A percentile compares a stretch with the other conserved stretches of the same genome.
These are phyloP conservation scores for Wickerhamomyces kurtzmanii DNA, from an alignment of 805 yeast species.

Conservation along the genomic window DNA sequence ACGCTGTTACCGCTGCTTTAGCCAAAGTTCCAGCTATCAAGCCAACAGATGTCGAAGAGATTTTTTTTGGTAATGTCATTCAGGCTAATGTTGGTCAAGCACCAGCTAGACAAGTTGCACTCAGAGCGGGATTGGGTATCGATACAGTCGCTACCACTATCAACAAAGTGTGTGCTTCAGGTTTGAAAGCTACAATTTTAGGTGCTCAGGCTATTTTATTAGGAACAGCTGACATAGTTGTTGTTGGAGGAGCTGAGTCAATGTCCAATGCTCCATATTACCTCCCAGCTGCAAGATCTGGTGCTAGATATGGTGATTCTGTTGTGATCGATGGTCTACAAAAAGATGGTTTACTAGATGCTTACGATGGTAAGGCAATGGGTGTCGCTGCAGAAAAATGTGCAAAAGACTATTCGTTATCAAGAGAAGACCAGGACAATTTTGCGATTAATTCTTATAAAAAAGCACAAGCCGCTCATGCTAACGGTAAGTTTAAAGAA, in stretches of 20 bases:
- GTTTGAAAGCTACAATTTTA: slow-evolving; percentile 81
- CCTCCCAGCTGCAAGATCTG: slow-evolving; percentile 74
- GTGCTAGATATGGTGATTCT: slow-evolving; percentile 84
- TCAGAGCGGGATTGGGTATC: slow-evolving; percentile 79
- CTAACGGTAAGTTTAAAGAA: slow-evolving; percentile 65
- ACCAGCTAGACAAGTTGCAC: slow-evolving; percentile 96
- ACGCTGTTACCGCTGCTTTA: slow-evolving; percentile 84
- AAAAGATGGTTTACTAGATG: slow-evolving; percentile 91
- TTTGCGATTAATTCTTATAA: slow-evolving; percentile 79
- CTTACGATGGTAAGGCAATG: slow-evolving; percentile 83
- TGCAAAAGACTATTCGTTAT: slow-evolving; percentile 67
- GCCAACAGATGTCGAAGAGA: slow-evolving; percentile 76
- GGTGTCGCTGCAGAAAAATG: slow-evolving; percentile 97
- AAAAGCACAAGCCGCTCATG: slow-evolving; percentile 77
- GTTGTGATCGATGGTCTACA: slow-evolving; percentile 78
- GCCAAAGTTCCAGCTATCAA: slow-evolving; percentile 74
- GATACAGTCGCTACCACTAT: slow-evolving; percentile 80
- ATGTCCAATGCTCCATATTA: slow-evolving; percentile 96
- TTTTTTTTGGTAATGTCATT: slow-evolving; percentile 85
- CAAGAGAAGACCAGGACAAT: slow-evolving; percentile 85
- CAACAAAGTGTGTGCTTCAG: slow-evolving; percentile 97
- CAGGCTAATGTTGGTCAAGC: slow-evolving; percentile 95
- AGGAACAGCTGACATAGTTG: slow-evolving; percentile 86
- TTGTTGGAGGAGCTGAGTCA: slow-evolving; percentile 97
- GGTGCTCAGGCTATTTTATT: slow-evolving; percentile 87